Base-by-base conservation (phyloP, 306 rosid species). In the Prunus mume region DNA sequence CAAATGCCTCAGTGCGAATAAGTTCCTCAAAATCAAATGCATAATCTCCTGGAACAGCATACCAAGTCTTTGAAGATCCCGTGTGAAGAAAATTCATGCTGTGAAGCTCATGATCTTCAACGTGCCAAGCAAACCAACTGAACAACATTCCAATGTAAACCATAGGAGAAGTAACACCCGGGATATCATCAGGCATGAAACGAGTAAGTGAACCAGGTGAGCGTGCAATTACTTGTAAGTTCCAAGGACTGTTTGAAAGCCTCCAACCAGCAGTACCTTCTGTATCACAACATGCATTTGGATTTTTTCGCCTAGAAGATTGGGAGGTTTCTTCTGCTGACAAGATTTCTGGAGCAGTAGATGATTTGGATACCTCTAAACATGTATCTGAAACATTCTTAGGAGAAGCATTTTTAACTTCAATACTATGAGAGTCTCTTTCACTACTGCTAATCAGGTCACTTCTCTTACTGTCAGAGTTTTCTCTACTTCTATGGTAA, bases 91-190 rank as follows among this genome's bases (percentile, higher is more conserved):
- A 96, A 85, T 96, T 96, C 99, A 96, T 86, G 83, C 99, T 96
- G 83, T 96, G 99, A 78, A 96, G 97, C 84, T 96, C 99, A 78
- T 96, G 99, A 89, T 96, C 99, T 89, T 96, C 99, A 30, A 96
- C 97, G 49, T 95, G 99, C 98, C 99, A 95, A 60, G 99, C 99
- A 89, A 95, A 95, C 99, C 99, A 95, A 82, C 99, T 95, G 85
- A 95, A 95, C 77, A 95, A 80, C 99, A 95, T 96, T 52, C 99
- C 99, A 69, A 96, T 93, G 82, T 96, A 96, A 74, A 96, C 83
- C 99, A 96, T 96, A 32, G 99, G 99, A 76, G 99, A 96, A 81
- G 98, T 96, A 68, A 96, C 99, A 68, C 98, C 98, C 0, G 99
- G 99, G 77, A 96, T 96, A 84, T 96, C 98, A 87, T 96, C 98